Evolutionary conservation across 2,329 filamentous ascomycete species (phyloP).

Genomic region (Sphaerulina populicola): DNA sequence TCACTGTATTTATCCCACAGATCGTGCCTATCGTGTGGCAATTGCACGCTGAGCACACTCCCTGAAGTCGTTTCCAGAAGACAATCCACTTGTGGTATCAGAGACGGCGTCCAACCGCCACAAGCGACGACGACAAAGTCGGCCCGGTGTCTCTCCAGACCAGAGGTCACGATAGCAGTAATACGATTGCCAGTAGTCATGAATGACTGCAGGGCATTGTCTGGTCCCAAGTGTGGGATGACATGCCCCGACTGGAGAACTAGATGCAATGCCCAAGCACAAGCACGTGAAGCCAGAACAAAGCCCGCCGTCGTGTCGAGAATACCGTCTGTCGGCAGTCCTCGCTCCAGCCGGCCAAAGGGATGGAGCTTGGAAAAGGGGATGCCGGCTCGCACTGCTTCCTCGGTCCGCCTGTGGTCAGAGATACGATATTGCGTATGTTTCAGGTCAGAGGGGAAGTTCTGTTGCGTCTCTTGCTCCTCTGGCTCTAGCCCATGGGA

Average conservation of each 20-base stretch:
- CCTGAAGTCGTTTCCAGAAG: constrained; percentile 45
- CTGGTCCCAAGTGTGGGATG: constrained; percentile 13
- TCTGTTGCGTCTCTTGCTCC: constrained; percentile 22
- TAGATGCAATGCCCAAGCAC: constrained; percentile 18
- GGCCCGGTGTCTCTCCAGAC: constrained; percentile 37
- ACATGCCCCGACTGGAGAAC: constrained; percentile 10
- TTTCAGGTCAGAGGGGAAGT: constrained; percentile 22
- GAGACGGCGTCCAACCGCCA: constrained; percentile 31
- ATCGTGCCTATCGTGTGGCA: constrained; percentile 34
- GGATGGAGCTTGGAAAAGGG: constrained; percentile 18
- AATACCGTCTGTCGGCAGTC: constrained; percentile 14
- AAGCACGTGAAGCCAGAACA: constrained; percentile 16
- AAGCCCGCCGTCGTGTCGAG: constrained; percentile 20
- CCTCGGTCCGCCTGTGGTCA: constrained; percentile 12
- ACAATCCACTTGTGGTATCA: constrained; percentile 35
- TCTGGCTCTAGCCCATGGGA: constrained; percentile 16
- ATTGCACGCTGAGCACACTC: constrained; percentile 38
- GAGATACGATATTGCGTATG: constrained; percentile 26
- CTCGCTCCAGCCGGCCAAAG: constrained; percentile 10
- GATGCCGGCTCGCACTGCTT: constrained; percentile 11
- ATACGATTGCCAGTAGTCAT: constrained; percentile 11
- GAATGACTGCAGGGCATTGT: constrained; percentile 11
- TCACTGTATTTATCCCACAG: constrained; percentile 39
- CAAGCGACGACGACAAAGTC: constrained; percentile 24
- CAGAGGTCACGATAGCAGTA: constrained; percentile 30